These are phyloP conservation scores for Fusarium graminum DNA, from an alignment of 2,329 filamentous ascomycete genomes.

Conservation along the genomic window DNA sequence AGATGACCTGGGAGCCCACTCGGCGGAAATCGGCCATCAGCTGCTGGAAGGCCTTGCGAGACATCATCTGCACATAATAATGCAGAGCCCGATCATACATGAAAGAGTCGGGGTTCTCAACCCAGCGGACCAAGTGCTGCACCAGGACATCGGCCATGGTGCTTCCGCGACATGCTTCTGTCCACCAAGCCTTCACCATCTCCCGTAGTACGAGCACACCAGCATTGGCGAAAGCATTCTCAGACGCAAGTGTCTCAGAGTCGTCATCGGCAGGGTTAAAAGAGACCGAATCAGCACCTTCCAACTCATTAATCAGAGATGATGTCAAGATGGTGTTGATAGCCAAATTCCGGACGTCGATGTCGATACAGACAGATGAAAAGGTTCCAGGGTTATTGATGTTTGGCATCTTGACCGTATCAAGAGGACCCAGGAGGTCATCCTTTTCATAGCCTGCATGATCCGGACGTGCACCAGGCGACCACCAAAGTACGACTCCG, in stretches of 20 bases:
- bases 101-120: conserved; percentile 91
- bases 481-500: conserved; percentile 98
- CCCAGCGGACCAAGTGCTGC: conserved; percentile 96
- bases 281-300: conserved; percentile 87
- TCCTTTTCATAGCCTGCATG: conserved; percentile 97
- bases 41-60: conserved; percentile 94
- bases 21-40: conserved; percentile 96
- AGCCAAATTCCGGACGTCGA: conserved; percentile 92
- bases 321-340: conserved; percentile 99
- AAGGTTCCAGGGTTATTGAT: conserved; percentile 95
- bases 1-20: conserved; percentile 95
- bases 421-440: conserved; percentile 84
- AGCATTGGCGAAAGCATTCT: conserved; percentile 92
- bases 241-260: conserved; percentile 75
- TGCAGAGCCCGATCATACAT: conserved; percentile 95
- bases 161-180: conserved; percentile 89
- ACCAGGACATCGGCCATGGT: conserved; percentile 98
- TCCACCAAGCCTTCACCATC: conserved; percentile 99
- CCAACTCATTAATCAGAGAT: conserved; percentile 94
- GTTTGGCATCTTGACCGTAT: conserved; percentile 90
- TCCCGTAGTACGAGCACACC: conserved; percentile 91
- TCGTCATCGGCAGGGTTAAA: conserved; percentile 72
- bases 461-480: conserved; percentile 84
- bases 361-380: conserved; percentile 94
- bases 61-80: conserved; percentile 99